phyloP scores from a whole-genome alignment of 179 eudicot species.

The Actinidia polygama region DNA sequence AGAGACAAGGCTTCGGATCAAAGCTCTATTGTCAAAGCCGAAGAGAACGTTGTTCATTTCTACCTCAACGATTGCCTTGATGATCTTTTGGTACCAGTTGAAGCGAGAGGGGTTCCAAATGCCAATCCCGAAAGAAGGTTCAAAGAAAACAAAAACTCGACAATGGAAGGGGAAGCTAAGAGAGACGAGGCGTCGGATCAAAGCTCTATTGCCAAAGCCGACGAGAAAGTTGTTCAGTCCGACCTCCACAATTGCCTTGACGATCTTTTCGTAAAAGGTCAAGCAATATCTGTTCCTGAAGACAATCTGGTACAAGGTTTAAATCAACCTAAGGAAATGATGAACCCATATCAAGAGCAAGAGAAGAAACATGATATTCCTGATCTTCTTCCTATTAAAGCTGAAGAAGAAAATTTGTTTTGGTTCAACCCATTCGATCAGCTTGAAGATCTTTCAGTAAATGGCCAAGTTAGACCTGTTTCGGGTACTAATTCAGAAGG shows the following conservation, averaged over 20 bases:
- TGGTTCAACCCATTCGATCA: neutral
- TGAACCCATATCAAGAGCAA: neutral
- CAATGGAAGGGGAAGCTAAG: neutral
- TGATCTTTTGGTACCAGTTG: neutral
- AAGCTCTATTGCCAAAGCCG: neutral
- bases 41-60: constrained; percentile 9
- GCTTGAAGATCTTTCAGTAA: neutral
- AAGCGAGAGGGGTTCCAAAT: constrained; percentile 10
- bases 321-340: neutral
- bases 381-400: constrained; percentile 3
- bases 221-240: constrained; percentile 9
- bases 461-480: neutral
- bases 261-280: neutral
- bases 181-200: neutral
- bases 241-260: neutral
- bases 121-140: constrained; percentile 2
- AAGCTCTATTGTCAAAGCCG: neutral
- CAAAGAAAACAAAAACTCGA: neutral
- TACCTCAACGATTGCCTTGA: neutral
- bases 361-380: neutral
- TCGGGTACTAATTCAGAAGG: neutral
- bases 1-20: neutral
- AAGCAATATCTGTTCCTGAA: neutral
- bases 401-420: constrained; percentile 12
- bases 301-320: neutral